These are phyloP conservation scores for Penicillium salamii DNA, from an alignment of 495 filamentous ascomycete genomes.

Conservation along the genomic window DNA sequence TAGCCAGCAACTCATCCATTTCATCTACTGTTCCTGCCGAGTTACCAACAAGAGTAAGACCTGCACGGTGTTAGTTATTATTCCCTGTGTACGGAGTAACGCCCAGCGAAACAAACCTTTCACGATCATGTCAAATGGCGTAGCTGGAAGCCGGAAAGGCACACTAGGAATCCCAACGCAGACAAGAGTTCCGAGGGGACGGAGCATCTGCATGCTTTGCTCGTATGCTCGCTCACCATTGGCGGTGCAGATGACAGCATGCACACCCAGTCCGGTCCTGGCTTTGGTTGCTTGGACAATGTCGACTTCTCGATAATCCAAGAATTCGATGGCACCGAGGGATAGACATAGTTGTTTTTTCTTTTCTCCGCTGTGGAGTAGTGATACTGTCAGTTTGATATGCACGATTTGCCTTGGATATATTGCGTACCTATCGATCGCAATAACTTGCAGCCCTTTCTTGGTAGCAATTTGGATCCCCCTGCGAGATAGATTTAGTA, in stretches of 20 bases:
- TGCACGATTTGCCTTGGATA: not conserved
- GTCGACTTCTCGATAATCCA: constrained; percentile 40
- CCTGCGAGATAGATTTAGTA: constrained; percentile 13
- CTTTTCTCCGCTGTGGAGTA: constrained; percentile 29
- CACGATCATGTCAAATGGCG: constrained; percentile 46
- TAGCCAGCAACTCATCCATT: constrained; percentile 39
- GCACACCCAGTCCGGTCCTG: constrained; percentile 37
- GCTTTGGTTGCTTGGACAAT: constrained; percentile 33
- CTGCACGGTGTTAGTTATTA: no score
- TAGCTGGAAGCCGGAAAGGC: constrained; percentile 35
- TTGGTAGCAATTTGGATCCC: constrained; percentile 44
- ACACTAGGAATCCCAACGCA: constrained; percentile 43
- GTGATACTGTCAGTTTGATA: not conserved
- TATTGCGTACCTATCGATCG: constrained; percentile 36
- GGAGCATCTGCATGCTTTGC: constrained; percentile 39
- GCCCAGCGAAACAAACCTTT: constrained; percentile 20
- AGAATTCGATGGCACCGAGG: constrained; percentile 36
- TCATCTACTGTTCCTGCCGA: constrained; percentile 39
- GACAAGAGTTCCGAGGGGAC: constrained; percentile 39
- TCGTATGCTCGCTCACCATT: constrained; percentile 39
- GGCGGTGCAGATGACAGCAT: constrained; percentile 45
- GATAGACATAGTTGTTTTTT: constrained; percentile 41
- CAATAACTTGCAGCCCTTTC: constrained; percentile 40
- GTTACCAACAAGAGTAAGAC: constrained; percentile 41
- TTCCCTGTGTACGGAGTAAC: not conserved